A percentile compares a stretch with the other conserved stretches of the same genome.
phyloP scores from a whole-genome alignment of 1,284 basidiomycete species.

The Pseudozyma hubeiensis region DNA sequence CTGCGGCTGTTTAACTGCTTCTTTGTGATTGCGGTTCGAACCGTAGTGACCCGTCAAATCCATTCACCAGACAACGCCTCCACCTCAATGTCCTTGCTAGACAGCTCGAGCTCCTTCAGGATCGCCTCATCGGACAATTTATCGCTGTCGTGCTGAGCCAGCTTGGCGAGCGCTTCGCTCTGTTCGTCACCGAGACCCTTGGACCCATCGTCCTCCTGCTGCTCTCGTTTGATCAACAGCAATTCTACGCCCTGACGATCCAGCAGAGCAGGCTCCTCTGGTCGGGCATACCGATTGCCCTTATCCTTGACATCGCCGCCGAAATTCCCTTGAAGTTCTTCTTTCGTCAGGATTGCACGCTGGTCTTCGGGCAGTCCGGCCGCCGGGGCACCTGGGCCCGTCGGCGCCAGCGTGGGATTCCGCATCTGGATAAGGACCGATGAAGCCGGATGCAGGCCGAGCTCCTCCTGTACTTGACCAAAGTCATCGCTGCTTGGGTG shows the following conservation, averaged over 20 bases:
- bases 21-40: too few species aligned
- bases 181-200: conserved; percentile 50
- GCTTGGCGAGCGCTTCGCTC: conserved; percentile 30
- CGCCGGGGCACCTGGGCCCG: conserved; percentile 40
- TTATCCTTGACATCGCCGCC: conserved; percentile 48
- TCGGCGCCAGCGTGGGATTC: conserved; percentile 53
- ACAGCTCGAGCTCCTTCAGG: conserved; percentile 42
- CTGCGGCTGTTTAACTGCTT: too few species aligned
- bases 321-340: conserved; percentile 53
- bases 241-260: conserved; percentile 56
- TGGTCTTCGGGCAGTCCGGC: conserved; percentile 43
- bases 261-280: conserved; percentile 45
- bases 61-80: conserved; percentile 51
- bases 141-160: conserved; percentile 25
- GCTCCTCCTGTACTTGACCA: conserved; percentile 52
- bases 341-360: conserved; percentile 46
- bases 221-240: conserved; percentile 47
- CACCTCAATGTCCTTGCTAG: conserved; percentile 30
- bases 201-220: conserved; percentile 45
- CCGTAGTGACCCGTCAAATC: conserved; percentile 26
- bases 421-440: conserved; percentile 52
- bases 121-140: conserved; percentile 43
- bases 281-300: conserved; percentile 52
- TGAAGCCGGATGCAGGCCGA: conserved; percentile 45
- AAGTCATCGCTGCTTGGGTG: conserved; percentile 51